phyloP scores from a whole-genome alignment of 371 early-diverging fungal genomes.

The Amoeboaphelidium protococcarum region DNA sequence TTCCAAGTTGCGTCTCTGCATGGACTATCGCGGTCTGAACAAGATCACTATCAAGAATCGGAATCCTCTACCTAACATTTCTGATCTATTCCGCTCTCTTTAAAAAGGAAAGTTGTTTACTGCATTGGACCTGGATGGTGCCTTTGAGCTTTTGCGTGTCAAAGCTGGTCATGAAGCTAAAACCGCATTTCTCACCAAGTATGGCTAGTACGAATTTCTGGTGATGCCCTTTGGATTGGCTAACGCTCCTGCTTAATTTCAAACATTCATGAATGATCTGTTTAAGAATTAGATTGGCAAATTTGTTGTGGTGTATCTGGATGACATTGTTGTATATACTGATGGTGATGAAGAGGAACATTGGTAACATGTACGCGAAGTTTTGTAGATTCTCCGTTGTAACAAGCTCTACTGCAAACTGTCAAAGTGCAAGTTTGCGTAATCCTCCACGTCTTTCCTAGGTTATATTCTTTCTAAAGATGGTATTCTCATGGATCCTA shows the following conservation, averaged over 20 bases:
- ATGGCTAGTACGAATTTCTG: conserved; percentile 15
- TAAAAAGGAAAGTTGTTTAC: conserved; percentile 13
- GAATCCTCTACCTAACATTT: conserved; percentile 16
- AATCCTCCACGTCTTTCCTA: conserved; percentile 8
- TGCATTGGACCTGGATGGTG: conserved; percentile 17
- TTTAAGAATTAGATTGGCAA: conserved; percentile 12
- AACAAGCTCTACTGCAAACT: conserved; percentile 13
- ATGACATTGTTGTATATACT: conserved; percentile 27
- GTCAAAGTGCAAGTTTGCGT: conserved; percentile 23
- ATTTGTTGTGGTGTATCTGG: conserved; percentile 18
- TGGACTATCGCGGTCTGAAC: conserved; percentile 24
- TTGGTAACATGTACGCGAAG: conserved; percentile 7
- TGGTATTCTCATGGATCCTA: conserved; percentile 9
- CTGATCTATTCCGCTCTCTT: conserved; percentile 15
- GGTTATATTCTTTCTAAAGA: conserved; percentile 12
- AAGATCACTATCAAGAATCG: conserved; percentile 12
- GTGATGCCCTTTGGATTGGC: conserved; percentile 23
- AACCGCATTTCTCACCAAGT: conserved; percentile 8
- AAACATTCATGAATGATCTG: conserved; percentile 12
- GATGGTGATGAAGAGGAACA: conserved; percentile 19
- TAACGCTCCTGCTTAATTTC: conserved; percentile 18
- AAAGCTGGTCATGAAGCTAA: conserved; percentile 4
- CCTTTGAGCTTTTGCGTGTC: conserved; percentile 15
- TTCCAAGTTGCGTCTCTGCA: no score
- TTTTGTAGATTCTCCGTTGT: conserved; percentile 11